Evolutionary conservation across 2,329 filamentous ascomycete genomes (phyloP).

Genomic region (Hypoxylon sp.): DNA sequence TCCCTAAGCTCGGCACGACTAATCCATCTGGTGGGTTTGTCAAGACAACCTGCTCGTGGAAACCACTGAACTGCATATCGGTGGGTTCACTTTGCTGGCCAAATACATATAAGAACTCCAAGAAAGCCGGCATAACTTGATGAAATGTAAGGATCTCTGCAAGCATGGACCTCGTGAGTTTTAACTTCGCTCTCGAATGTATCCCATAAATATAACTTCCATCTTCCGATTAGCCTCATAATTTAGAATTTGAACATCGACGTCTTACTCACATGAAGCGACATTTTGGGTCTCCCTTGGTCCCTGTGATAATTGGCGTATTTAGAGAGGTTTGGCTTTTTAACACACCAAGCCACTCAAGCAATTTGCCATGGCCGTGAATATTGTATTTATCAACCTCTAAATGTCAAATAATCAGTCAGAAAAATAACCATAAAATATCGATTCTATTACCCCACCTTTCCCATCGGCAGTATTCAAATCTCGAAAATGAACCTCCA

Average conservation of each 20-base stretch:
- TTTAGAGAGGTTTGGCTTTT: not conserved
- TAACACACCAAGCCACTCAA: conserved; percentile 23
- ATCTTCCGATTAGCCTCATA: conserved; percentile 1
- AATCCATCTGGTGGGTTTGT: conserved; percentile 31
- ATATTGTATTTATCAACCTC: conserved; percentile 27
- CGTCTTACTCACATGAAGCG: conserved; percentile 41
- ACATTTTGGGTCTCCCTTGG: conserved; percentile 39
- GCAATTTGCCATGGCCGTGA: conserved; percentile 5
- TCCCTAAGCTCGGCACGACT: conserved; percentile 46
- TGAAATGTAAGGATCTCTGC: conserved; percentile 50
- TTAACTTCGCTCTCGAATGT: conserved; percentile 34
- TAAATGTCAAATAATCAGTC: not conserved
- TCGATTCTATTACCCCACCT: not conserved
- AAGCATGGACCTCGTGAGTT: conserved; percentile 40
- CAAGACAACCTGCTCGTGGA: conserved; percentile 54
- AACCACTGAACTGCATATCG: conserved; percentile 57
- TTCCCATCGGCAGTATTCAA: conserved; percentile 21
- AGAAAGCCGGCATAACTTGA: conserved; percentile 59
- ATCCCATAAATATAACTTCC: conserved; percentile 37
- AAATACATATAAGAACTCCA: conserved; percentile 59
- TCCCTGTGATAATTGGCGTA: not conserved
- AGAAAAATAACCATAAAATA: not conserved
- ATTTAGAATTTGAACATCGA: too few relatives aligned
- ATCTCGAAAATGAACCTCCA: conserved; percentile 27
- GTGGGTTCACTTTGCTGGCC: conserved; percentile 51